These are phyloP conservation scores for Pythium rishiriense DNA, from an alignment of 352 stramenopile species.

Conservation along the genomic window DNA sequence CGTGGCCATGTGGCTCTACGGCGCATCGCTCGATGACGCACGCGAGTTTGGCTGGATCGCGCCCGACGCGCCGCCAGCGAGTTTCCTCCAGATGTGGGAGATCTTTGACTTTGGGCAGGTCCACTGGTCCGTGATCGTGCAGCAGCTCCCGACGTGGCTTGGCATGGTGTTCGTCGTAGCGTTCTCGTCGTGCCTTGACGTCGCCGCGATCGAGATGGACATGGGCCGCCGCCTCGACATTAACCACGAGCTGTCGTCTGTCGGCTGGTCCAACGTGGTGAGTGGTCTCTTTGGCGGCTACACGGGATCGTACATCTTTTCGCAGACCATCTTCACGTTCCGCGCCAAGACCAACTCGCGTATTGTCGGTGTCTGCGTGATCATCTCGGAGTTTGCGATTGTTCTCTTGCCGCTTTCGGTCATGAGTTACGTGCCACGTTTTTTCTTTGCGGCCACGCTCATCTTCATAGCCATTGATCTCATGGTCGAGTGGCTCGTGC, in stretches of 20 bases:
- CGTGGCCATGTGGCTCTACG: conserved; percentile 66
- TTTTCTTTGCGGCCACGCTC: conserved; percentile 97
- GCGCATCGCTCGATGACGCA: conserved; percentile 88
- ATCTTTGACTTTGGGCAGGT: conserved; percentile 93
- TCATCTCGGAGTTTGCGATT: conserved; percentile 85
- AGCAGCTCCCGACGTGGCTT: conserved; percentile 91
- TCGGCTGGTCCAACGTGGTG: conserved; percentile 96
- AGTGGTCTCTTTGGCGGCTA: conserved; percentile 96
- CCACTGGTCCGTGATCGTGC: conserved; percentile 87
- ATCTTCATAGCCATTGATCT: conserved; percentile 98
- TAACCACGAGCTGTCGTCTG: conserved; percentile 92
- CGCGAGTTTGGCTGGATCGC: conserved; percentile 92
- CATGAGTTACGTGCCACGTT: conserved; percentile 94
- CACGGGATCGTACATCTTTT: conserved; percentile 99
- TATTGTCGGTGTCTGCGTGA: conserved; percentile 90
- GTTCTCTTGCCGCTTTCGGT: conserved; percentile 92
- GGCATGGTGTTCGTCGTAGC: conserved; percentile 98
- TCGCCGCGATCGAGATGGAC: conserved; percentile 98
- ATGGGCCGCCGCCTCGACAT: conserved; percentile 94
- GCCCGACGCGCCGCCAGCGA: conserved; percentile 53
- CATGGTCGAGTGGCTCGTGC: conserved; percentile 96
- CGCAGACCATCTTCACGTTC: conserved; percentile 98
- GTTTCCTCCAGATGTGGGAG: conserved; percentile 73
- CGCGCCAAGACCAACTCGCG: conserved; percentile 89
- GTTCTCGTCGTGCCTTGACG: conserved; percentile 96